Percentiles rank a stretch among this genome's conserved stretches.
Conservation (phyloP, 192 early-diverging fungal species). For the Rhizophlyctis rosea region DNA sequence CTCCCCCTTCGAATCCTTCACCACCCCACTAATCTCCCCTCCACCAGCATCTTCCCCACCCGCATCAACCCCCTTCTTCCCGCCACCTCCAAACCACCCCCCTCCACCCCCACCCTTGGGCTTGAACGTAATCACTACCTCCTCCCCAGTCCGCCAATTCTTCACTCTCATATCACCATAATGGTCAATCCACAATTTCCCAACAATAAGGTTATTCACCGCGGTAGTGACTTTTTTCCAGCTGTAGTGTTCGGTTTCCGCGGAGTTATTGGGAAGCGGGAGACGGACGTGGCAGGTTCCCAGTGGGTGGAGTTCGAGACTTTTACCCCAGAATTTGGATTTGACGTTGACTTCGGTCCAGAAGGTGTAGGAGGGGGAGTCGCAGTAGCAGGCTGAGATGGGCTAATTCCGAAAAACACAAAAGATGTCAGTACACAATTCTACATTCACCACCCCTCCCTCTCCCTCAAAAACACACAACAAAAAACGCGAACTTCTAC, state of each 20-base stretch:
- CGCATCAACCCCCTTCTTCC: conserved; percentile 53
- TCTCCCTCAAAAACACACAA: too few relatives aligned
- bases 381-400: conserved; percentile 82
- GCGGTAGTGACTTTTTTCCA: conserved; percentile 82
- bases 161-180: conserved; percentile 79
- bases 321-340: conserved; percentile 83
- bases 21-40: conserved; percentile 32
- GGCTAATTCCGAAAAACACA: conserved; percentile 46
- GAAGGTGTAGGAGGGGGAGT: conserved; percentile 75
- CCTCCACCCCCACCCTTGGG: conserved; percentile 44
- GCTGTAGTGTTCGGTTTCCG: conserved; percentile 68
- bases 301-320: conserved; percentile 74
- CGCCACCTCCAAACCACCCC: conserved; percentile 61
- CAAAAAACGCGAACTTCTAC: too few relatives aligned
- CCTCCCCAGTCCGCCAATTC: conserved; percentile 82
- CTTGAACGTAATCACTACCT: conserved; percentile 74
- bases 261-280: conserved; percentile 57
- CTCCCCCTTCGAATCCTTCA: conserved; percentile 34
- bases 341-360: conserved; percentile 86
- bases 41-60: conserved; percentile 29
- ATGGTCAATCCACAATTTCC: conserved; percentile 80
- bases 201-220: conserved; percentile 84
- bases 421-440: too few relatives aligned
- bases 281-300: conserved; percentile 79
- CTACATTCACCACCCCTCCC: too few relatives aligned